Percentiles rank a stretch among this genome's conserved stretches.
phyloP scores from a whole-genome alignment of 2,329 filamentous ascomycete genomes.

The Apiospora marii region DNA sequence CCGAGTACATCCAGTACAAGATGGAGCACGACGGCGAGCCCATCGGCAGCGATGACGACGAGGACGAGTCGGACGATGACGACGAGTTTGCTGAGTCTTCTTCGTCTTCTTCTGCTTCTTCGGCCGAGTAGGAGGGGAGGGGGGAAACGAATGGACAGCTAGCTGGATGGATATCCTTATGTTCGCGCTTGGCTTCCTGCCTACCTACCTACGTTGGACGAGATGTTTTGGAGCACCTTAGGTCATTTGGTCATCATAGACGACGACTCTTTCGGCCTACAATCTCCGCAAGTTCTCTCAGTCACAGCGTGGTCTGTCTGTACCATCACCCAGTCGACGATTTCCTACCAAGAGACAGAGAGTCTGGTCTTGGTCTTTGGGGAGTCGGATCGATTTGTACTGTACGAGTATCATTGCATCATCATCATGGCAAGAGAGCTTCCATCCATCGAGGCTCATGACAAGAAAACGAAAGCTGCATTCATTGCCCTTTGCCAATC shows the following conservation, averaged over 20 bases:
- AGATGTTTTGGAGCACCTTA: background rate
- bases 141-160: no score
- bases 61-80: background rate
- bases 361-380: background rate
- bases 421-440: background rate
- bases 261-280: background rate
- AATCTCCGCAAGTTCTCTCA: background rate
- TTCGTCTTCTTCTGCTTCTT: background rate
- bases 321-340: background rate
- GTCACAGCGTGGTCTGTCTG: no score
- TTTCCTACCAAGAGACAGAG: background rate
- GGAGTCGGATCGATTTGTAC: background rate
- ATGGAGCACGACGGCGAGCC: constrained; percentile 29
- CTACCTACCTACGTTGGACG: no score
- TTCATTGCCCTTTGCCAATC: background rate
- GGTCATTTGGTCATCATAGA: background rate
- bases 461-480: background rate
- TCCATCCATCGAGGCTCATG: background rate
- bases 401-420: background rate
- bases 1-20: constrained; percentile 37
- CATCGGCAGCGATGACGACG: background rate
- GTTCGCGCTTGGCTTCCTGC: background rate
- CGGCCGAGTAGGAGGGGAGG: background rate
- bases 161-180: no score
- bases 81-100: background rate